Conservation (phyloP, 2,329 filamentous ascomycete species). For the Hortaea werneckii region DNA sequence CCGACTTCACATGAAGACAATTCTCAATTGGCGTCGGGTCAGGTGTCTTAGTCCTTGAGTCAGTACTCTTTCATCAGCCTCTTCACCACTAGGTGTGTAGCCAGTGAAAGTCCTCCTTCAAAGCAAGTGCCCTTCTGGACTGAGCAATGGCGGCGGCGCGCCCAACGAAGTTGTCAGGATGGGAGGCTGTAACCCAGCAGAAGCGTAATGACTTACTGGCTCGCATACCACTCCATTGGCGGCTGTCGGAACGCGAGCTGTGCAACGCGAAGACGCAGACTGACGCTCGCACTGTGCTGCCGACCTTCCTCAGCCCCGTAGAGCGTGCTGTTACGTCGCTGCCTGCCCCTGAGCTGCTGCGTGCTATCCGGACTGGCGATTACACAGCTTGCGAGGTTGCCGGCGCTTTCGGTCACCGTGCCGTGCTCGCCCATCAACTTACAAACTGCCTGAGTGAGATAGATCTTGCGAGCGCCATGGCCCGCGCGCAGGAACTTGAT, state of each 20-base stretch:
- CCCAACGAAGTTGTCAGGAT: no score
- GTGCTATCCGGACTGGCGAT: not conserved
- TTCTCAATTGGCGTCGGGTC: no score
- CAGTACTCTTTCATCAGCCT: no score
- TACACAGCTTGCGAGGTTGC: not conserved
- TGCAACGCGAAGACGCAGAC: not conserved
- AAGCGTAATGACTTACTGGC: not conserved
- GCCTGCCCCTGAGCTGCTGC: not conserved
- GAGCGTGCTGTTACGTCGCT: not conserved
- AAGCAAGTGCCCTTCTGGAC: no score
- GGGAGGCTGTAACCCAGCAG: not conserved
- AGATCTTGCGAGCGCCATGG: slow-evolving; percentile 2
- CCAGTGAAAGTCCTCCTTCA: no score
- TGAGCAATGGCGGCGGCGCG: no score
- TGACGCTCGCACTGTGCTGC: not conserved
- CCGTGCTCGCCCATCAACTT: slow-evolving; percentile 4
- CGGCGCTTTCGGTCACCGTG: slow-evolving; percentile 3
- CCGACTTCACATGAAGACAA: no score
- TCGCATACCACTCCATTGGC: not conserved
- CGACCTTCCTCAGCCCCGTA: not conserved
- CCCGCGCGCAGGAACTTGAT: slow-evolving; percentile 6
- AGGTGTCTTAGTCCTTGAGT: no score
- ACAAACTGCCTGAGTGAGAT: slow-evolving; percentile 7
- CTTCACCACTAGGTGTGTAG: no score
- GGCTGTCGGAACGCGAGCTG: not conserved